Base-by-base conservation (phyloP, 2,329 filamentous ascomycete genomes). In the Fusarium brevicatenulatum region DNA sequence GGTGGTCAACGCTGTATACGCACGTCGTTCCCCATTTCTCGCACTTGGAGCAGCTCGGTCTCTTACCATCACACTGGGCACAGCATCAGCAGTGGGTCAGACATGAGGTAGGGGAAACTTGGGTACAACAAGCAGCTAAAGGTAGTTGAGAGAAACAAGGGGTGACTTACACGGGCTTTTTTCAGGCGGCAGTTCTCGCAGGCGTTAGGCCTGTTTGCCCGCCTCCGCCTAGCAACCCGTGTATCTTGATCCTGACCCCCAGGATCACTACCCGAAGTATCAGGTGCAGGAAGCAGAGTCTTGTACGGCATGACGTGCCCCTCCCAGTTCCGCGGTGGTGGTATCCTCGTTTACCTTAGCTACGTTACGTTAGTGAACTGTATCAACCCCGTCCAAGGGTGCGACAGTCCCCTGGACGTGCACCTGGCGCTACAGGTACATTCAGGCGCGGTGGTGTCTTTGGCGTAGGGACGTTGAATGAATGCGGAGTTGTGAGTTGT, bases 111-210 rank as follows among this genome's bases (percentile, higher is more conserved):
- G 47, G 32, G 28, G 5, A 8, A 18, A 34, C 30, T 23, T 34
- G 47, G 43, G 15, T 16, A 32, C 23, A 25, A n/a, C 23, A 25
- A n/a, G 12, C 16, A 44, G 42, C 10, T 18, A 44, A 44, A 25
- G n/a, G 30, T 19, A 32, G 13, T 16, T 43, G 10, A n/a, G 44
- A n/a, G 25, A 23, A 21, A 60, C 3, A 37, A 32, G 15, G 23
- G 8, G n/a, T 5, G 23, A 71, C 68, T 71, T 71, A 71, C 68
- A 43, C 68, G 68, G 37, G 67, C 68, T 55, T 71, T 71, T 62
- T 71, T 71, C 34, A 46, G 11, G 18, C 68, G 68, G n/a, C 68
- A 71, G 30, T 63, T 71, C 46, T 71, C 67, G 9, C 68, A 71
- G 42, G 68, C 68, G 23, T 71, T 71, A 16, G 68, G 67, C 37